Evolutionary conservation across 345 rosid genomes (phyloP).

Genomic region (Clarkia xantiana): DNA sequence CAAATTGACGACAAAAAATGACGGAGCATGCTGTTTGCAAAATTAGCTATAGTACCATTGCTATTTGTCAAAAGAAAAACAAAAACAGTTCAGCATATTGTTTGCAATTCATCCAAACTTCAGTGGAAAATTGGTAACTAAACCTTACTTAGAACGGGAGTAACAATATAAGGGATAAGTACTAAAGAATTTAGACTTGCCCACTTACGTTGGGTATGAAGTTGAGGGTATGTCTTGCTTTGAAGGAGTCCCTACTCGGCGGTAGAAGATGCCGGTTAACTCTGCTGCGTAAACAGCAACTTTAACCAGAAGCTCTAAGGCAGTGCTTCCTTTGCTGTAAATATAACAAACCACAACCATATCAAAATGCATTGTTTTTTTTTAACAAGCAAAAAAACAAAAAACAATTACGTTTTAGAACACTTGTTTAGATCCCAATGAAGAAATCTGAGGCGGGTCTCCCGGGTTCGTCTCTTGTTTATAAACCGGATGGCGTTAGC

Average conservation of each 20-base stretch:
- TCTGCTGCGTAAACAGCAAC: constrained; percentile 56
- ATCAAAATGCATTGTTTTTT: background rate
- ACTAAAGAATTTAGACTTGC: constrained; percentile 1
- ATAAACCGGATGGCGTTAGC: constrained; percentile 56
- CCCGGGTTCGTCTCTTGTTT: constrained; percentile 45
- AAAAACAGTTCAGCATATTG: no score
- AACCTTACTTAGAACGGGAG: no score
- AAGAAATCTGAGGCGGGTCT: constrained; percentile 59
- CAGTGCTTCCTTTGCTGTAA: constrained; percentile 50
- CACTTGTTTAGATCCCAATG: constrained; percentile 81
- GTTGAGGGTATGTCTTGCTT: constrained; percentile 24
- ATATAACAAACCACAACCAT: background rate
- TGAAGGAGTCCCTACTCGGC: constrained; percentile 33
- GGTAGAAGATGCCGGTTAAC: constrained; percentile 66
- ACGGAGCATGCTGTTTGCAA: no score
- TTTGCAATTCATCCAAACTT: no score
- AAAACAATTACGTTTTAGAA: constrained; percentile 41
- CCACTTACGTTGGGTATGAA: constrained; percentile 41
- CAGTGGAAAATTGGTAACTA: no score
- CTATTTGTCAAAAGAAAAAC: no score
- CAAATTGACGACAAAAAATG: no score
- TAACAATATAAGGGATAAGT: background rate
- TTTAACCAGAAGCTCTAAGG: constrained; percentile 48
- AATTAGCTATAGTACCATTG: no score
- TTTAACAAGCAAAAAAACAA: constrained; percentile 1